Evolutionary conservation across 2,329 filamentous ascomycete species (phyloP).

Genomic region (Tolypocladium sp.): DNA sequence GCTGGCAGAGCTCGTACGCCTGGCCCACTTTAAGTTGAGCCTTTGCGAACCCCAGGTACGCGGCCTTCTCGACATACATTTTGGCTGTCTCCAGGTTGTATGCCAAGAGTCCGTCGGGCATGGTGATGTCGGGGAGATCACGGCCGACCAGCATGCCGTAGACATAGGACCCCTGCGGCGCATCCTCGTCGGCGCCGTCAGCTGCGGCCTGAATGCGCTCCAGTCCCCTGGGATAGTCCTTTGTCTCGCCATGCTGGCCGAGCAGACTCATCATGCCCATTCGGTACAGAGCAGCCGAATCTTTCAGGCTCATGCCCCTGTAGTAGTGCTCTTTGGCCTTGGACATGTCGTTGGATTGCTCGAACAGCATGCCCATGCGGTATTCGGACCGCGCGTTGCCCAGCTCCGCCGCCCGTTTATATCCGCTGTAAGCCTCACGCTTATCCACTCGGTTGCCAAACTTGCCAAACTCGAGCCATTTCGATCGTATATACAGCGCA

Average conservation of each 20-base stretch:
- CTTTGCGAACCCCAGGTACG: conserved; percentile 91
- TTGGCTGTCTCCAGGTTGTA: conserved; percentile 65
- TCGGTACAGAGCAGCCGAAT: conserved; percentile 80
- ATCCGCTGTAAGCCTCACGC: conserved; percentile 84
- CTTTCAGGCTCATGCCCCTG: conserved; percentile 65
- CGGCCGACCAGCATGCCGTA: conserved; percentile 89
- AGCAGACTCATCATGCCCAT: conserved; percentile 96
- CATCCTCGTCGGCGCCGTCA: conserved; percentile 86
- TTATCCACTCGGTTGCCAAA: conserved; percentile 87
- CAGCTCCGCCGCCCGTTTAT: conserved; percentile 75
- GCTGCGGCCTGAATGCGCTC: conserved; percentile 79
- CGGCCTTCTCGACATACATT: conserved; percentile 91
- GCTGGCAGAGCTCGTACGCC: conserved; percentile 86
- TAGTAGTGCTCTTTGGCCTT: conserved; percentile 91
- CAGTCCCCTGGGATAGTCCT: conserved; percentile 69
- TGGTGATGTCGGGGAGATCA: conserved; percentile 80
- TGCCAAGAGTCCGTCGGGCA: conserved; percentile 63
- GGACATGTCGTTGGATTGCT: conserved; percentile 83
- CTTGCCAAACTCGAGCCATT: conserved; percentile 97
- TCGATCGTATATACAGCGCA: conserved; percentile 86
- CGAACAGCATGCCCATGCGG: conserved; percentile 95
- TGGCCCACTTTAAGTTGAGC: conserved; percentile 96
- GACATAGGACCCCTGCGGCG: conserved; percentile 90
- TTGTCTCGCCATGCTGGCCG: conserved; percentile 82
- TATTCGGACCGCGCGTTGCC: conserved; percentile 88